Base-by-base conservation (phyloP, 345 rosid species). In the Aurinia saxatilis region DNA sequence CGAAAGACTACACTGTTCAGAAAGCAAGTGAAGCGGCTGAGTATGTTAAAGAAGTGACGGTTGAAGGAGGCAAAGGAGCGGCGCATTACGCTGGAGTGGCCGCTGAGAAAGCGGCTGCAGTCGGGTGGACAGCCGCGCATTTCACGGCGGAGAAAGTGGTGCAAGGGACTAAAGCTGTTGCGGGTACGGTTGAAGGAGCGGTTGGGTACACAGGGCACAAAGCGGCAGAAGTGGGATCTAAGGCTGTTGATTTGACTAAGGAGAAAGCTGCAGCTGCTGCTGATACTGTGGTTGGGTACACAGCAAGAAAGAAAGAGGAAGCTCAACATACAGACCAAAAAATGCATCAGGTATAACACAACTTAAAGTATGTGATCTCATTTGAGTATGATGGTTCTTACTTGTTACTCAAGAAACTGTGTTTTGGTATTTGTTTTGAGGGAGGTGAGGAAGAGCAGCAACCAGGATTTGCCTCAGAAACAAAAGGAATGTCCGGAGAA, bases 91-190 rank as follows among this genome's bases (percentile, higher is more conserved):
- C 85, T 0, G 91, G 82, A 17, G 87, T 73, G 8, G 77, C 73
- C 0, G 82, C 82, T 60, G 91, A 92, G 18, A 80, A 61, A 70
- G 80, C 88, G 0, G 79, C 75, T 0, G 80, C 51, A 5, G 82
- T 67, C 2, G 96, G 96, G 2, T 90, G 96, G 96, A 78, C 77
- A 1, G 87, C 91, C 0, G 91, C 88, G 1, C 87, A 92, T 63
- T 80, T 67, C 60, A 82, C 80, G 0, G 70, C 83, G 0, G 84
- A 81, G 67, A 83, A 83, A 45, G 66, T 75, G 0, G 82, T 79
- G 67, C 85, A 85, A 45, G 95, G 84, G 30, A 87, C 89, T 0
- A 79, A 80, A 65, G 82, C 75, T 0, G 91, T 84, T 0, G 86
- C 76, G 0, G 75, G 80, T 50, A 84, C 72, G 3, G 85, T 78